phyloP scores from a whole-genome alignment of 2,329 filamentous ascomycete genomes.

The Bipolaris zeicola region DNA sequence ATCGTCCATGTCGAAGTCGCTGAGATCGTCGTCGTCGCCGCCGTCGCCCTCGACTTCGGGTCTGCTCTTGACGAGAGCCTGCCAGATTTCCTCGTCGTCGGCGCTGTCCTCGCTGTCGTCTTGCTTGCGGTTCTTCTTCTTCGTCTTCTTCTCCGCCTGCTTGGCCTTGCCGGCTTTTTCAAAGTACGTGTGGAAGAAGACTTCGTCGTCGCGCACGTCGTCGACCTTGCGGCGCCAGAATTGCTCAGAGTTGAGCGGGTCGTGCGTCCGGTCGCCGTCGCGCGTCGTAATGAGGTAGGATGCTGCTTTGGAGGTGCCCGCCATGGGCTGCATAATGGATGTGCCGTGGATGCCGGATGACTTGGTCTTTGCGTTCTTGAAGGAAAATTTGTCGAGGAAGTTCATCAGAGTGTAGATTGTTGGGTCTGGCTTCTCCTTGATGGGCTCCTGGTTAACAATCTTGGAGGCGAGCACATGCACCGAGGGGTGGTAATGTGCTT shows the following conservation, averaged over 20 bases:
- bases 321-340: slow-evolving; percentile 96
- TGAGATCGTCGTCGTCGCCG: slow-evolving; percentile 62
- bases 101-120: slow-evolving; percentile 57
- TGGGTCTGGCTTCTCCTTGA: slow-evolving; percentile 87
- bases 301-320: slow-evolving; percentile 63
- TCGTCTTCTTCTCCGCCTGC: slow-evolving; percentile 61
- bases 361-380: slow-evolving; percentile 83
- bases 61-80: slow-evolving; percentile 80
- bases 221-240: slow-evolving; percentile 94
- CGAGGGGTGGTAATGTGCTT: slow-evolving; percentile 89
- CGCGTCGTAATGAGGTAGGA: slow-evolving; percentile 67
- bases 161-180: slow-evolving; percentile 64
- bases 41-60: slow-evolving; percentile 76
- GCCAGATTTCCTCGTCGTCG: slow-evolving; percentile 88
- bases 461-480: slow-evolving; percentile 81
- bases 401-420: slow-evolving; percentile 89
- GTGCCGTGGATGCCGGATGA: slow-evolving; percentile 68
- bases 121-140: slow-evolving; percentile 55
- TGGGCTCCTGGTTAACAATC: slow-evolving; percentile 70
- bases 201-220: slow-evolving; percentile 87
- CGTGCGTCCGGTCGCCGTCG: slow-evolving; percentile 63
- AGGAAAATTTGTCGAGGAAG: slow-evolving; percentile 98
- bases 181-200: slow-evolving; percentile 99
- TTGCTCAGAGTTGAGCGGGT: slow-evolving; percentile 78
- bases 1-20: slow-evolving; percentile 57